Conservation (phyloP, 2,329 filamentous ascomycete genomes). For the Ophiostoma quercus region DNA sequence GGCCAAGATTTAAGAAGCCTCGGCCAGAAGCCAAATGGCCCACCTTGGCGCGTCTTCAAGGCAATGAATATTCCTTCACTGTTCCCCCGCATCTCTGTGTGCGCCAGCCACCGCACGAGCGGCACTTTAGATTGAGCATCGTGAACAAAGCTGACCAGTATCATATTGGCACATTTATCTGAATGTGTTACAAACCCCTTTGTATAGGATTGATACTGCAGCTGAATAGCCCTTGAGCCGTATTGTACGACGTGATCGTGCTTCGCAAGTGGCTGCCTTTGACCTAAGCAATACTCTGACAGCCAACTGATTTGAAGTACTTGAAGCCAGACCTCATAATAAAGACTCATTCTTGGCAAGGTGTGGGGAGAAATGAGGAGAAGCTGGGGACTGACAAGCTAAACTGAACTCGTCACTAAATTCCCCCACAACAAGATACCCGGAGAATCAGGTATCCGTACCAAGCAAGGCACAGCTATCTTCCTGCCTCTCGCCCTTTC, state of each 20-base stretch:
- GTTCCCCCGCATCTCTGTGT: neutral
- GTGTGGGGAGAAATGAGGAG: neutral
- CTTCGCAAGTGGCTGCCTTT: neutral
- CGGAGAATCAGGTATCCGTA: neutral
- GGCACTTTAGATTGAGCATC: neutral
- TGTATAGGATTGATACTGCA: neutral
- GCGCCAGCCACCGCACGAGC: neutral
- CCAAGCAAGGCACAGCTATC: neutral
- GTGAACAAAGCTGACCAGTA: neutral
- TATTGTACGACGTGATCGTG: neutral
- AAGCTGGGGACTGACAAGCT: neutral
- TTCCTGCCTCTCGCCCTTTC: neutral
- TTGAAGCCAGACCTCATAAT: neutral
- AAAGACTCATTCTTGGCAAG: neutral
- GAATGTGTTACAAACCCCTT: neutral
- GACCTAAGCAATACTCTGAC: too few relatives aligned
- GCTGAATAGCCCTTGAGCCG: neutral
- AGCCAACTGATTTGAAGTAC: too few relatives aligned
- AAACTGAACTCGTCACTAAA: neutral
- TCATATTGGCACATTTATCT: neutral
- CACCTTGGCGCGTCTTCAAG: neutral
- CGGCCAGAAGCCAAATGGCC: conserved; percentile 3
- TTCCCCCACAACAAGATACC: neutral
- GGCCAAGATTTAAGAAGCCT: neutral
- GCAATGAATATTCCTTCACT: neutral